Base-by-base conservation (phyloP, 345 rosid species). In the Acer campestre region DNA sequence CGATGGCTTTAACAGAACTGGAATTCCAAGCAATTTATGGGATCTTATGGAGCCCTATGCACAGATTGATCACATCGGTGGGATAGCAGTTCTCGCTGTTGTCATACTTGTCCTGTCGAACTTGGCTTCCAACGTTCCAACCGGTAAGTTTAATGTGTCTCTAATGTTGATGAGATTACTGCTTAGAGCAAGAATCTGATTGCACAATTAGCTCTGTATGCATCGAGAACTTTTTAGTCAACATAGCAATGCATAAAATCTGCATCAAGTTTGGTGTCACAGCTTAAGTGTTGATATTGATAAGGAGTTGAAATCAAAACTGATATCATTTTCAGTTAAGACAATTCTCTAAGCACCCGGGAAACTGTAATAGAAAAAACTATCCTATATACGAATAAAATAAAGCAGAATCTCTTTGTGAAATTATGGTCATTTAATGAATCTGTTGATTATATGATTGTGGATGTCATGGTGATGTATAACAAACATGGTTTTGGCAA, bases 101-200 rank as follows among this genome's bases (percentile, higher is more conserved):
- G 92, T 93, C 80, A 86, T 95, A 75, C 87, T 95, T 48, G 67
- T 84, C 16, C 84, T 93, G 72, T 91, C 98, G 18, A 95, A 91
- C 74, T 78, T 95, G 76, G 93, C 94, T 55, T 95, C 98, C 6
- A 95, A 93, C 77, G 98, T 95, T 40, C 98, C 97, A 64, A 93
- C 98, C 0, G 97, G 98, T 91, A 86, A 51, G 75, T 40, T 4
- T 61, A 16, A 18, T 55, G 42, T 68, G n/a, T 25, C 61, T 49
- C 38, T 27, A 11, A 46, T 27, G 7, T n/a, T 25, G 3, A 22
- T 55, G 22, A 42, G 16, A 4, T 38, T 29, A 23, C 64, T 31
- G 59, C 14, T 51, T 3, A 18, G 27, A 53, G 44, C 22, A 18
- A n/a, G 48, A 71, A 29, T 27, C 49, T 11, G 14, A 11, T 55